Percentiles rank a stretch among this genome's conserved stretches.
These are phyloP conservation scores for Colletotrichum lentis DNA, from an alignment of 2,329 filamentous ascomycete species.

Conservation along the genomic window DNA sequence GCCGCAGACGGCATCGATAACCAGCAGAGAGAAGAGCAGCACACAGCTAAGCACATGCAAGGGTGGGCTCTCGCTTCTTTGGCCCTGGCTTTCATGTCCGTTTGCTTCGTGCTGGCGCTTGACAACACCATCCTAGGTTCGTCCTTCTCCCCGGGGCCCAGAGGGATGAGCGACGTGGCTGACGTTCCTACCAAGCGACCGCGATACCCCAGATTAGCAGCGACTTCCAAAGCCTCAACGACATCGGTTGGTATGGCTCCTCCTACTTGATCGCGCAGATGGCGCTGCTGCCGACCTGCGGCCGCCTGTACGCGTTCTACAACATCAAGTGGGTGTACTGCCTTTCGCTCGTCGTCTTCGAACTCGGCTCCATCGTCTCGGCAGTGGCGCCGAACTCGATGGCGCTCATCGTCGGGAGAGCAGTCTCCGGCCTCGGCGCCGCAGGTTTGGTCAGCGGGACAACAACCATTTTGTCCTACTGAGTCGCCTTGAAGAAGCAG, in stretches of 20 bases:
- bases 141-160: too few relatives aligned
- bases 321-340: constrained; percentile 46
- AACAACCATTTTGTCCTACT: too few relatives aligned
- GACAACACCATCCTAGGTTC: too few relatives aligned
- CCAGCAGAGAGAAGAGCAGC: too few relatives aligned
- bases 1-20: too few relatives aligned
- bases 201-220: constrained; percentile 43
- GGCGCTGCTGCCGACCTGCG: constrained; percentile 44
- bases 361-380: constrained; percentile 43
- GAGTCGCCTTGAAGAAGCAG: too few relatives aligned
- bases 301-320: constrained; percentile 45
- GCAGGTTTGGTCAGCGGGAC: too few relatives aligned
- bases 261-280: constrained; percentile 43
- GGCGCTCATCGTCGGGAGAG: constrained; percentile 38
- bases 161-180: too few relatives aligned
- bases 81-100: too few relatives aligned
- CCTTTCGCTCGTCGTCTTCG: constrained; percentile 40
- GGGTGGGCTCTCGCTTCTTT: too few relatives aligned
- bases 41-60: too few relatives aligned
- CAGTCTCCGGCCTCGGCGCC: constrained; percentile 8
- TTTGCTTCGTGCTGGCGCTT: too few relatives aligned
- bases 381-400: constrained; percentile 35
- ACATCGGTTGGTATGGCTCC: constrained; percentile 47
- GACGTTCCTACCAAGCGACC: constrained; percentile 33
- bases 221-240: constrained; percentile 48